Conservation (phyloP, 2,329 filamentous ascomycete genomes). For the Madurella fahalii region DNA sequence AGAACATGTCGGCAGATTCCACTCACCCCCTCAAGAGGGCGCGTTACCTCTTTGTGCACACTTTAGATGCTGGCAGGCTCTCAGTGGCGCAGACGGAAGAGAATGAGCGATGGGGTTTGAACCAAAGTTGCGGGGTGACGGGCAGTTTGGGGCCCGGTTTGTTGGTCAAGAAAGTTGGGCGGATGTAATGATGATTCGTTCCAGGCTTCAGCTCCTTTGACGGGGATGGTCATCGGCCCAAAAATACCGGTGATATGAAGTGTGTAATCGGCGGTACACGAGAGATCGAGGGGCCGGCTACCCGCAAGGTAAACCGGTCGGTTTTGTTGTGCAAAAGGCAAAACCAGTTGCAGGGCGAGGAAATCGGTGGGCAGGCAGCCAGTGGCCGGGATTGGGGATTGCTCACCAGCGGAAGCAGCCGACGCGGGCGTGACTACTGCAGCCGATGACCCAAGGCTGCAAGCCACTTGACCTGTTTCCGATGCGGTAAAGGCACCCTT, state of each 20-base stretch:
- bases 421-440: constrained; percentile 14
- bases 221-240: background rate
- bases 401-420: constrained; percentile 16
- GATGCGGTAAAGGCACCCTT: constrained; percentile 4
- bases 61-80: background rate
- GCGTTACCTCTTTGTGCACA: constrained; percentile 11
- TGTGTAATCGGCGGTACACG: background rate
- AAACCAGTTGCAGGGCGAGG: constrained; percentile 6
- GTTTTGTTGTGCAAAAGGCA: constrained; percentile 6
- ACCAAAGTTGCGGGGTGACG: background rate
- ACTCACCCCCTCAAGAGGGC: constrained; percentile 22
- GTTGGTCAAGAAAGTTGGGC: constrained; percentile 11
- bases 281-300: background rate
- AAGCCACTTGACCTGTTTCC: constrained; percentile 12
- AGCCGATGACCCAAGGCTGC: constrained; percentile 19
- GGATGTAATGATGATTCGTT: constrained; percentile 18
- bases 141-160: background rate
- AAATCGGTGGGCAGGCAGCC: constrained; percentile 15
- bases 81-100: constrained; percentile 2
- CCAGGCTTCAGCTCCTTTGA: background rate
- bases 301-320: background rate
- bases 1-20: constrained; percentile 61
- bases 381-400: constrained; percentile 13
- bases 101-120: background rate
- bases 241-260: background rate